A percentile compares a stretch with the other conserved stretches of the same genome.
phyloP scores from a whole-genome alignment of 2,329 filamentous ascomycete genomes.

The Alternaria hordeiaustralica region DNA sequence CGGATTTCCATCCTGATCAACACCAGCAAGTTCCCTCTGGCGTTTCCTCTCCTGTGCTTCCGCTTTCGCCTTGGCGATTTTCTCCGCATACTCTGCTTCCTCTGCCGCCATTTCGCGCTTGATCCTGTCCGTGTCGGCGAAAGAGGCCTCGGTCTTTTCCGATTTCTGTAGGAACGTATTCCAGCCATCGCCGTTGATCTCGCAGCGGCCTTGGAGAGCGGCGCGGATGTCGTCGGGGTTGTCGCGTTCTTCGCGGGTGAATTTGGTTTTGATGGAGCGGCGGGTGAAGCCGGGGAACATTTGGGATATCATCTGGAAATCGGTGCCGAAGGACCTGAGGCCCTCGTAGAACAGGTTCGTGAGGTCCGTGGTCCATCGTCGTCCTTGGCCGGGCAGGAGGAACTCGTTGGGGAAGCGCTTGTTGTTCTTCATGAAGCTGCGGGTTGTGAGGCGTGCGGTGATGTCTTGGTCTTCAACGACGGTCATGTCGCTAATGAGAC shows the following conservation, averaged over 20 bases:
- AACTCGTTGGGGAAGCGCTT: conserved; percentile 56
- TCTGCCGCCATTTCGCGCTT: conserved; percentile 37
- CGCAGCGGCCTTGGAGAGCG: conserved; percentile 59
- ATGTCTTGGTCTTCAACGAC: conserved; percentile 80
- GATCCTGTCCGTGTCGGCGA: conserved; percentile 47
- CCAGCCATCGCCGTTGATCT: conserved; percentile 45
- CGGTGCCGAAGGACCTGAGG: conserved; percentile 78
- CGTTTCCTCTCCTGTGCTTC: conserved; percentile 47
- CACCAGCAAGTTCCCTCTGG: conserved; percentile 36
- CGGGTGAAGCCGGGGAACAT: conserved; percentile 77
- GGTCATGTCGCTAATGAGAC: conserved; percentile 61
- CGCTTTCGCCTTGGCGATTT: conserved; percentile 46
- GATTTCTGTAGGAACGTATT: conserved; percentile 46
- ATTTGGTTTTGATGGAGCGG: conserved; percentile 80
- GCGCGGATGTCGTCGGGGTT: conserved; percentile 69
- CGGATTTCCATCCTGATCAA: conserved; percentile 29
- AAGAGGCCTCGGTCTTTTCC: conserved; percentile 44
- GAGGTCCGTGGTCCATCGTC: conserved; percentile 69
- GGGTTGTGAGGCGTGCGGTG: conserved; percentile 72
- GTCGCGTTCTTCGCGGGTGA: conserved; percentile 76
- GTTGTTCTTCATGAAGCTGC: conserved; percentile 70
- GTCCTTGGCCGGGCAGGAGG: conserved; percentile 53
- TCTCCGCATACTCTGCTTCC: conserved; percentile 35
- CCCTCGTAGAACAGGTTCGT: conserved; percentile 80
- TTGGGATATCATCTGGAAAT: conserved; percentile 79